Evolutionary conservation across 768 basidiomycete species (phyloP).

Genomic region (Omphalotus guepiniiformis): DNA sequence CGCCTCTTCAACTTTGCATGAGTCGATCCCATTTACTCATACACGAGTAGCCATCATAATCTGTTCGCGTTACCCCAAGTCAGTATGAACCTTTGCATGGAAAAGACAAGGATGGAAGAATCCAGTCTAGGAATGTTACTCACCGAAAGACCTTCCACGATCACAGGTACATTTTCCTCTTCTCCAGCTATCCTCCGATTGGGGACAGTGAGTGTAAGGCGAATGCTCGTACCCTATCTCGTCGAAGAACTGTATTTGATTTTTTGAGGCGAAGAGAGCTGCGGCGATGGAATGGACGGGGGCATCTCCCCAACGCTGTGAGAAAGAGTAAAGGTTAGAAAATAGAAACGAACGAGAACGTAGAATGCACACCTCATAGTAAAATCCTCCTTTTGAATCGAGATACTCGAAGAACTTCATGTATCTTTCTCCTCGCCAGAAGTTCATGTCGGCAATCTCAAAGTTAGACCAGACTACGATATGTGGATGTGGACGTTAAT

Average conservation of each 20-base stretch:
- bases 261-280: conserved; percentile 50
- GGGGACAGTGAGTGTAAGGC: conserved; percentile 51
- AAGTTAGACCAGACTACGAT: conserved; percentile 58
- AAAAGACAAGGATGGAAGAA: conserved; percentile 1
- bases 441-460: conserved; percentile 64
- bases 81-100: too few relatives aligned
- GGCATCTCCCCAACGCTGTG: conserved; percentile 52
- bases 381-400: conserved; percentile 59
- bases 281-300: conserved; percentile 69
- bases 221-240: conserved; percentile 64
- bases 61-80: too few relatives aligned
- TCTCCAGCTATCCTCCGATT: conserved; percentile 28
- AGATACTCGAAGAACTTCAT: conserved; percentile 62
- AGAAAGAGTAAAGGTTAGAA: conserved; percentile 30
- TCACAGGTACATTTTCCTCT: conserved; percentile 47
- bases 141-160: conserved; percentile 53
- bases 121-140: conserved; percentile 16
- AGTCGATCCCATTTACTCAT: conserved; percentile 46
- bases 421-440: conserved; percentile 66
- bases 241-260: conserved; percentile 70
- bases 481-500: conserved; percentile 1
- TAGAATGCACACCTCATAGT: conserved; percentile 54
- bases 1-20: neutral
- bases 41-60: conserved; percentile 57
- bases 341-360: conserved; percentile 37